A percentile compares a stretch with the other conserved stretches of the same genome.
These are phyloP conservation scores for Colletotrichum sp. DNA, from an alignment of 2,329 filamentous ascomycete genomes.

Conservation along the genomic window DNA sequence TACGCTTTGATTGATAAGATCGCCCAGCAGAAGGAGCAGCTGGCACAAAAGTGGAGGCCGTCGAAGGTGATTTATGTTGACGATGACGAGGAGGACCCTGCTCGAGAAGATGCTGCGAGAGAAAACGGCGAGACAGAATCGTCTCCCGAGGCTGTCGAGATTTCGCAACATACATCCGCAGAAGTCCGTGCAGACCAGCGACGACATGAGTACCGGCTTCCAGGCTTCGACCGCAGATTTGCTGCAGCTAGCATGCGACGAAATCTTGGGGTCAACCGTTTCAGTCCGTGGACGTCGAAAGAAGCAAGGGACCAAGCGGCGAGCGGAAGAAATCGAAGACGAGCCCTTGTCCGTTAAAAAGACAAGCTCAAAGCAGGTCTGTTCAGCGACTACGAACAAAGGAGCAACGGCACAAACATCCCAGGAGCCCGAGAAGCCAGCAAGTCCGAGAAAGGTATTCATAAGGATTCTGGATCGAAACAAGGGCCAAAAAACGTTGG, in stretches of 20 bases:
- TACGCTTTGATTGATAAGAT: background rate
- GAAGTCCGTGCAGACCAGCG: background rate
- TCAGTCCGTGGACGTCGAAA: background rate
- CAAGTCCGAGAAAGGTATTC: background rate
- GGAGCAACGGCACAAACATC: background rate
- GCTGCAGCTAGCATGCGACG: no score
- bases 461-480: background rate
- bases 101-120: no score
- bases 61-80: fast-evolving
- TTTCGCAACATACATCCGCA: background rate
- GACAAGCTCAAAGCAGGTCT: background rate
- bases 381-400: background rate
- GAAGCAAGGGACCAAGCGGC: background rate
- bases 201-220: background rate
- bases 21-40: background rate
- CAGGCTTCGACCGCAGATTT: fast-evolving
- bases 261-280: fast-evolving
- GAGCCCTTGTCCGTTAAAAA: background rate
- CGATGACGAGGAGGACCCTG: background rate
- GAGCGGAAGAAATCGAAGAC: background rate
- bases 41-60: background rate
- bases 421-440: background rate
- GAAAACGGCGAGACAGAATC: background rate
- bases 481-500: background rate
- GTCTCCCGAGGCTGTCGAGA: background rate